Conservation (phyloP, 1,284 basidiomycete species). For the Polyporus tsugae region DNA sequence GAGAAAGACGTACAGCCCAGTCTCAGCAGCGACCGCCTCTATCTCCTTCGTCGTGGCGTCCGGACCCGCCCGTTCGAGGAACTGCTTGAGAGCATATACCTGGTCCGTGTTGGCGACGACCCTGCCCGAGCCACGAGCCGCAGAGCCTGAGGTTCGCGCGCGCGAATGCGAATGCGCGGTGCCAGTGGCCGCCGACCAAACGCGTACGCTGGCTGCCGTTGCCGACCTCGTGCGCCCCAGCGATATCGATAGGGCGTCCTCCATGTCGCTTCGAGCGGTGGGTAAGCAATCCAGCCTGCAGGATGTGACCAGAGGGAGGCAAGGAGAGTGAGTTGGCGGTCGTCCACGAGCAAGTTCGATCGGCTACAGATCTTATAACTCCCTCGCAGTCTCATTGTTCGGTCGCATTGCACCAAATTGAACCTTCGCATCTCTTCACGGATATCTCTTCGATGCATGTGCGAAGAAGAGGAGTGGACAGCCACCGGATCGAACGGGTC, state of each 20-base stretch:
- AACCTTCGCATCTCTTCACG: background rate
- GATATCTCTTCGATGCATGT: background rate
- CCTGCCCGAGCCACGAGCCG: slow-evolving; percentile 12
- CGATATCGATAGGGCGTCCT: background rate
- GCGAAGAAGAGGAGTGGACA: slow-evolving; percentile 1
- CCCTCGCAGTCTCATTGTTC: background rate
- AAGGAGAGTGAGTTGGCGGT: background rate
- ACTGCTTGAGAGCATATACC: slow-evolving; percentile 23
- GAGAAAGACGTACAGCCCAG: slow-evolving; percentile 34
- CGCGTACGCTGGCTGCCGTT: slow-evolving; percentile 2
- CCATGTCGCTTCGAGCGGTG: background rate
- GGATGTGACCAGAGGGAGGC: background rate
- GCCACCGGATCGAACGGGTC: background rate
- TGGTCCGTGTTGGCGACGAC: slow-evolving; percentile 32
- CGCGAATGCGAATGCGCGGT: background rate
- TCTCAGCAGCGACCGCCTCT: slow-evolving; percentile 27
- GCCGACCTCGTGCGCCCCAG: slow-evolving; percentile 1
- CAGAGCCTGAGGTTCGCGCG: background rate
- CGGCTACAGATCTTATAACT: background rate
- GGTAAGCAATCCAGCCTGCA: background rate
- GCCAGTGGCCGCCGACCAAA: background rate
- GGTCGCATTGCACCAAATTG: background rate
- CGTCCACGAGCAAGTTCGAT: background rate
- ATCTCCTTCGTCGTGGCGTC: slow-evolving; percentile 31
- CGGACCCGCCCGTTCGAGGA: slow-evolving; percentile 25